A percentile compares a stretch with the other conserved stretches of the same genome.
These are phyloP conservation scores for Teratosphaeriaceae sp. DNA, from an alignment of 2,329 filamentous ascomycete species.

Conservation along the genomic window DNA sequence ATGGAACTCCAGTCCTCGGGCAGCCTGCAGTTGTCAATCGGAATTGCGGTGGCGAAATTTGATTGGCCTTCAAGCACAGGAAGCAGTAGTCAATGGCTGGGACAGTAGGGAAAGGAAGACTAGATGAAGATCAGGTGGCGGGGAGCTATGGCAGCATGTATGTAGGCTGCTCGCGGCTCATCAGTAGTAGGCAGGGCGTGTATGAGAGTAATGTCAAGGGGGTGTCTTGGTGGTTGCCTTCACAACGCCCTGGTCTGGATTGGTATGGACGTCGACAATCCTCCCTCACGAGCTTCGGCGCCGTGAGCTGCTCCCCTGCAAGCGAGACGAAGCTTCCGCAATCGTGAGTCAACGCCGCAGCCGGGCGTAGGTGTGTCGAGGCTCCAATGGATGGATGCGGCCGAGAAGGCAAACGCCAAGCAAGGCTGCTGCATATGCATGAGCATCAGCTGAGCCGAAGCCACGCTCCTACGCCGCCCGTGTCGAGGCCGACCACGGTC, in stretches of 20 bases:
- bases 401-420: not conserved
- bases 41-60: not conserved
- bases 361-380: not conserved
- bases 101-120: not conserved
- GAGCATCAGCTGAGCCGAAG: constrained; percentile 2
- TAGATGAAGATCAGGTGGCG: not conserved
- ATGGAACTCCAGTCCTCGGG: not conserved
- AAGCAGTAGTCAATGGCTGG: not conserved
- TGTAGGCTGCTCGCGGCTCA: not conserved
- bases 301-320: not conserved
- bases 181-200: not conserved
- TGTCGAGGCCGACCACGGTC: not conserved
- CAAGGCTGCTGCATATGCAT: not conserved
- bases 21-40: no score
- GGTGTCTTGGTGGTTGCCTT: not conserved
- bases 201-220: not conserved
- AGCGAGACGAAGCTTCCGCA: not conserved
- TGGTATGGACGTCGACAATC: no score
- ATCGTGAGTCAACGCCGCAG: not conserved
- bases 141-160: not conserved
- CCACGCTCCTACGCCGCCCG: not conserved
- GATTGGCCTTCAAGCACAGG: not conserved
- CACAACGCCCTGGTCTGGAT: constrained; percentile 1
- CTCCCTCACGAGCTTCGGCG: not conserved
- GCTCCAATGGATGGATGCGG: not conserved